phyloP scores from a whole-genome alignment of 371 early-diverging fungal genomes.

The Apophysomyces ossiformis region DNA sequence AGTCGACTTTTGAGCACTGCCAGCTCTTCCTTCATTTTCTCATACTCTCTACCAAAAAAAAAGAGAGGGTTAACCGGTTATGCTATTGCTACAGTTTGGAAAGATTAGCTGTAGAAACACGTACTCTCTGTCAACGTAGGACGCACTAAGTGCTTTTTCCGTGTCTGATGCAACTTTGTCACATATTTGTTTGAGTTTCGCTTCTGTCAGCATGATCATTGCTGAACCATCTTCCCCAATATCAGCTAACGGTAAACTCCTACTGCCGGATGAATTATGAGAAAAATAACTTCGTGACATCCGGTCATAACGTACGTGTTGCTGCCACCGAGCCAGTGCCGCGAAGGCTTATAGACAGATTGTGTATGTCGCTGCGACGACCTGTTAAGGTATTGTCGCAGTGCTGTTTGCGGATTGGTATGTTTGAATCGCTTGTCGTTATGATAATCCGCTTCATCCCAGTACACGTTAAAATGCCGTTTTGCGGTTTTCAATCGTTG shows the following conservation, averaged over 20 bases:
- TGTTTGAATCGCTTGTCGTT: not conserved
- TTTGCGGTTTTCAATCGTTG: not conserved
- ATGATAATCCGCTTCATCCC: not conserved
- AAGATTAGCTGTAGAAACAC: not conserved
- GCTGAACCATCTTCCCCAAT: not conserved
- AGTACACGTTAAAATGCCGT: not conserved
- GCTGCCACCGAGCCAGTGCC: not conserved
- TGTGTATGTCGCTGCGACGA: not conserved
- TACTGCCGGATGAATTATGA: no score
- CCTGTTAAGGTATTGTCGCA: not conserved
- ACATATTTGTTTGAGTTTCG: conserved; percentile 1
- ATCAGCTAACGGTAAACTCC: no score
- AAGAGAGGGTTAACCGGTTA: not conserved
- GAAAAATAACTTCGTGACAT: no score
- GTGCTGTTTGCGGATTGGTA: not conserved
- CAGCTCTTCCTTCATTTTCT: not conserved
- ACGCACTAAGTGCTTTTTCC: not conserved
- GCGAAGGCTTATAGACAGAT: not conserved
- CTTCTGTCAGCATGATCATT: not conserved
- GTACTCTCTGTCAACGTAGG: not conserved
- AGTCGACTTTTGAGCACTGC: not conserved
- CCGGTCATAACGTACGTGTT: no score
- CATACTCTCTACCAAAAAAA: not conserved
- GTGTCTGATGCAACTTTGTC: not conserved
- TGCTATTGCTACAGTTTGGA: no score